These are phyloP conservation scores for Amanita pallidorosea DNA, from an alignment of 768 basidiomycete species.

Conservation along the genomic window DNA sequence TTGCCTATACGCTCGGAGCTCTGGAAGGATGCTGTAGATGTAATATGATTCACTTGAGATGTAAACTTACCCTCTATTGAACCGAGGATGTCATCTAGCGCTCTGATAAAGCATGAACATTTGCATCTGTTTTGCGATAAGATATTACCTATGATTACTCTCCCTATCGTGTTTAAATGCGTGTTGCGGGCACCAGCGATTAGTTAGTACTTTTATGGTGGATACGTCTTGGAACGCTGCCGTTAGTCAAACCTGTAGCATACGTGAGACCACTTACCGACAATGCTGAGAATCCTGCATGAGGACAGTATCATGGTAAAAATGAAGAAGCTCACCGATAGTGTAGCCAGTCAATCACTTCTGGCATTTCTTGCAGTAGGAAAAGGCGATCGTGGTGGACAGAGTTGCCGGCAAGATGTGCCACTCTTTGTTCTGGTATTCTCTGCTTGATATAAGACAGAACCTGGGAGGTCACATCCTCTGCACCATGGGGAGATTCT, in stretches of 20 bases:
- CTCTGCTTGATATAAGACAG: constrained; percentile 76
- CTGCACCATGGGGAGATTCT: constrained; percentile 51
- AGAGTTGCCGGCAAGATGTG: constrained; percentile 78
- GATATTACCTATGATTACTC: constrained; percentile 47
- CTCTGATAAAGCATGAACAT: constrained; percentile 30
- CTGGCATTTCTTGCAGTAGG: constrained; percentile 70
- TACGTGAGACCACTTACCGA: constrained; percentile 38
- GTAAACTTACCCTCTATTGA: constrained; percentile 54
- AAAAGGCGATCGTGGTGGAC: constrained; percentile 77
- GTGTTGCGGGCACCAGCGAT: constrained; percentile 56
- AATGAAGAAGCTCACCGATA: constrained; percentile 43
- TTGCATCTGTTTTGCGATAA: neutral
- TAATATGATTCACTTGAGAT: neutral
- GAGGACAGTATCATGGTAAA: neutral
- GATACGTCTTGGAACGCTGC: constrained; percentile 54
- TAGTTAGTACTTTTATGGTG: constrained; percentile 68
- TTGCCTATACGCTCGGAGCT: neutral
- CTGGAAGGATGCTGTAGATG: neutral
- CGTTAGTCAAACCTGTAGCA: neutral
- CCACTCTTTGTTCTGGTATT: constrained; percentile 56
- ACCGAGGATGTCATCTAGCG: constrained; percentile 69
- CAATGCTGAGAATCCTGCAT: constrained; percentile 34
- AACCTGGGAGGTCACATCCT: constrained; percentile 49
- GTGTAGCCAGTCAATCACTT: constrained; percentile 68
- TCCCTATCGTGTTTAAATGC: constrained; percentile 21